Base-by-base conservation (phyloP, 371 early-diverging fungal genomes). In the Rhizomucor pusillus region DNA sequence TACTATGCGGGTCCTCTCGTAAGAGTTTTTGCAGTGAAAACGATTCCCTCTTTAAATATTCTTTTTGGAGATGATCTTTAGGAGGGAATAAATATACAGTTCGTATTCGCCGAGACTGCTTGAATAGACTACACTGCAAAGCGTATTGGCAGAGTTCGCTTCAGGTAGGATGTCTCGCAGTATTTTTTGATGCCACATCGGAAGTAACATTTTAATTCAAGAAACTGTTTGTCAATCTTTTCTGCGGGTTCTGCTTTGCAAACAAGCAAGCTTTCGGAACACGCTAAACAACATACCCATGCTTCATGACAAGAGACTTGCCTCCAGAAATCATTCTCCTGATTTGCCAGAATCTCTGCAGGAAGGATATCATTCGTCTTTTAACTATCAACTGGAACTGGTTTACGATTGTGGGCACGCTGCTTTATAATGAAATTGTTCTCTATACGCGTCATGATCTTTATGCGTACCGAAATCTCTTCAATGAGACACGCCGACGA, bases 401-500 rank as follows among this genome's bases (percentile, higher is more conserved):
- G 57, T 34, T 44, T 20, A 25, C 18, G 23, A 46, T 57, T 11
- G 47, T 46, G 33, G n/a, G 37, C 18, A 25, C 37, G 3, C 19
- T 36, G 24, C 36, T 57, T 11, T 57, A 57, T 16, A 20, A 20
- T 23, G 44, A 23, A 1, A 11, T 57, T 13, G 34, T 25, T 13
- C 37, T 57, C 18, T 51, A 45, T 12, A 50, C 24, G 19, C 1
- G 36, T 7, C 44, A 25, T 13, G 57, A 57, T 1, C 45, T 35
- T 18, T 57, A 45, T 22, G 43, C 48, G 13, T 57, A 57, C 46
- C 46, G 51, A 1, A 57, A 57, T 43, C 40, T 57, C 35, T 57
- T 57, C 25, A 37, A 41, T 25, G 57, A 57, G 25, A 57, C 57
- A 36, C 57, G 57, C 16, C 22, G 46, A 25, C 51, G 51, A 45